Evolutionary conservation across 371 early-diverging fungal genomes (phyloP), one percentile per base, ranked within the genome.

Genomic region (Entomophthora muscae): DNA sequence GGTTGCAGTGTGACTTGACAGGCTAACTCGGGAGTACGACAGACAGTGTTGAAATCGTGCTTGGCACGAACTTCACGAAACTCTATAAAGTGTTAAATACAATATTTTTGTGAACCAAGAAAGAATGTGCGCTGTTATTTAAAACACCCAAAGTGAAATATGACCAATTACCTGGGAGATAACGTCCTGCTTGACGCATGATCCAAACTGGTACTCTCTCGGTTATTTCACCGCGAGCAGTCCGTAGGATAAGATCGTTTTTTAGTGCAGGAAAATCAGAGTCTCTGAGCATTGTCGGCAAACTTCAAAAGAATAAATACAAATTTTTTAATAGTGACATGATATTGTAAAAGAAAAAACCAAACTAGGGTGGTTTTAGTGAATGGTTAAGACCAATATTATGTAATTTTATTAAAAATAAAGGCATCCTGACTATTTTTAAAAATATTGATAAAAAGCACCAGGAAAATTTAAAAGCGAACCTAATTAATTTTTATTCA

Each of bases 121-220:
- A n/a, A n/a, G n/a, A n/a, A n/a, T n/a, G n/a, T n/a, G n/a, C n/a
- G n/a, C n/a, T n/a, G n/a, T n/a, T n/a, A n/a, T n/a, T n/a, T n/a
- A n/a, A n/a, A n/a, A n/a, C n/a, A n/a, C n/a, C n/a, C 27, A 1
- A 42, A 3, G 57, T 26, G 5, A 56, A 13, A 21, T 52, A 29
- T 13, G 22, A 33, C 2, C 17, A 32, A 55, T 52, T 63, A 89
- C 90, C 93, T 53, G 98, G 96, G 69, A 98, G 75, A 70, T 96
- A 97, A 29, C 98, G 83, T 27, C 98, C 98, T 3, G 98, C 98
- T 76, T 98, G 97, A 65, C 98, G 83, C 95, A 95, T 95, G 71
- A 95, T 88, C 98, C 98, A 98, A 17, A 94, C 89, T 5, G 98
- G 98, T 0, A 83, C 81, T 31, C 91, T 85, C 71, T 95, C 95